phyloP scores from a whole-genome alignment of 1,139 yeast genomes.

The Hemisphaericaspora lyxosophila region DNA sequence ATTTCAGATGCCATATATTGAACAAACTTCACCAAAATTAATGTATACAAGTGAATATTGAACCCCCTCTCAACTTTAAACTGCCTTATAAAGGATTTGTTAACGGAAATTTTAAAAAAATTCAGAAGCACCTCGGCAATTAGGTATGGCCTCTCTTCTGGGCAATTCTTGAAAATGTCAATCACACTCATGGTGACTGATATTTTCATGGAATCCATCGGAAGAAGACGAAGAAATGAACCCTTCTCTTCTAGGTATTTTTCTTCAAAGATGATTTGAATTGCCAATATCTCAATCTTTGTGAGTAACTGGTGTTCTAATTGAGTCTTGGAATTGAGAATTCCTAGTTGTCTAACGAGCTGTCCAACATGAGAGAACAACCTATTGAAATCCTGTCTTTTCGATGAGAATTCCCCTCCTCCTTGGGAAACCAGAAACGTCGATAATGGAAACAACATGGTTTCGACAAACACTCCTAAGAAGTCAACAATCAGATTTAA shows the following conservation, averaged over 20 bases:
- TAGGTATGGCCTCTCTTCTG: slow-evolving; percentile 58
- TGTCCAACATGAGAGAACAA: slow-evolving; percentile 7
- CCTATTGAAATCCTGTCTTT: not conserved
- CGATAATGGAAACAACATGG: slow-evolving; percentile 23
- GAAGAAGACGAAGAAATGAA: slow-evolving; percentile 3
- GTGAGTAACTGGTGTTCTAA: slow-evolving; percentile 12
- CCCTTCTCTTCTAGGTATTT: slow-evolving; percentile 7
- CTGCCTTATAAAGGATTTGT: slow-evolving; percentile 43
- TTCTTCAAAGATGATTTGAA: slow-evolving; percentile 10
- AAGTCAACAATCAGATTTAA: slow-evolving; percentile 41
- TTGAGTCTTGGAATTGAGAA: slow-evolving; percentile 3
- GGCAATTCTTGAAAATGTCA: slow-evolving; percentile 41
- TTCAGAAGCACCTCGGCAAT: slow-evolving; percentile 58
- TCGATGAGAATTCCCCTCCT: not conserved
- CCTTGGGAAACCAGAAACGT: not conserved
- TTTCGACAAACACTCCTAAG: slow-evolving; percentile 29
- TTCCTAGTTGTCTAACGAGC: slow-evolving; percentile 10
- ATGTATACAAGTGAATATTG: slow-evolving; percentile 48
- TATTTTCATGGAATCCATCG: slow-evolving; percentile 9
- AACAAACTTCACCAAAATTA: slow-evolving; percentile 44
- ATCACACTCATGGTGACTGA: slow-evolving; percentile 11
- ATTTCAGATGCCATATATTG: slow-evolving; percentile 30
- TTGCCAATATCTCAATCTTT: slow-evolving; percentile 10
- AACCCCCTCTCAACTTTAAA: slow-evolving; percentile 44
- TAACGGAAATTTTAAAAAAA: slow-evolving; percentile 47